Evolutionary conservation across 2,329 filamentous ascomycete species (phyloP).

Genomic region (Monilinia fructicola): DNA sequence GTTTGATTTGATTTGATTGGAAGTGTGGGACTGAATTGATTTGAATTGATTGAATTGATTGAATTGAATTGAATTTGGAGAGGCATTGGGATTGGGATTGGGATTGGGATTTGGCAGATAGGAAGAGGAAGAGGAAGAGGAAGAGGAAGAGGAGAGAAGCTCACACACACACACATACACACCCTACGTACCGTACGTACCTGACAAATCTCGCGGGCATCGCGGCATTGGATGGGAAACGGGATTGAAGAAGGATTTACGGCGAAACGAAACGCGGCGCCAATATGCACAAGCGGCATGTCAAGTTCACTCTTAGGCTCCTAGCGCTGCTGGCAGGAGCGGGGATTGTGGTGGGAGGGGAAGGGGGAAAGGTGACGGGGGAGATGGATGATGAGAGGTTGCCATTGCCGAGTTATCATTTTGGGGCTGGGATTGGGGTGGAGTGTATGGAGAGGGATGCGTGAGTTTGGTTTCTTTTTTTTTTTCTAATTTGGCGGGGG

Average conservation of each 20-base stretch:
- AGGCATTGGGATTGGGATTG: background rate
- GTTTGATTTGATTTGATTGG: too few species aligned
- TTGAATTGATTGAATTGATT: too few species aligned
- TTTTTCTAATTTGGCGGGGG: slow-evolving; percentile 3
- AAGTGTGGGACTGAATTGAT: too few species aligned
- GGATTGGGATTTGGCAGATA: background rate
- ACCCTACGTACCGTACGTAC: too few species aligned
- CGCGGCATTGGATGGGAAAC: too few species aligned
- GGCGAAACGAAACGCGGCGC: background rate
- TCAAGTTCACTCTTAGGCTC: too few species aligned
- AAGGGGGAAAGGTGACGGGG: background rate
- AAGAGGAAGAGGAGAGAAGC: background rate
- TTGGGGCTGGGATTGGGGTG: slow-evolving; percentile 65
- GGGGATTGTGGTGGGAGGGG: background rate
- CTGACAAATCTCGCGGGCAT: too few species aligned
- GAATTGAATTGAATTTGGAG: background rate
- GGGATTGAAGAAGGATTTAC: too few species aligned
- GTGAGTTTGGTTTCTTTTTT: slow-evolving; percentile 49
- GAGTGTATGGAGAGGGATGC: slow-evolving; percentile 73
- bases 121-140: background rate
- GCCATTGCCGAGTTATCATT: slow-evolving; percentile 59
- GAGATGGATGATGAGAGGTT: slow-evolving; percentile 30
- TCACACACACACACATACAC: too few species aligned
- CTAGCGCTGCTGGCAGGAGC: background rate
- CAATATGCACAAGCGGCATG: too few species aligned